Evolutionary conservation across 306 rosid species (phyloP).

Genomic region (Coriaria nepalensis): DNA sequence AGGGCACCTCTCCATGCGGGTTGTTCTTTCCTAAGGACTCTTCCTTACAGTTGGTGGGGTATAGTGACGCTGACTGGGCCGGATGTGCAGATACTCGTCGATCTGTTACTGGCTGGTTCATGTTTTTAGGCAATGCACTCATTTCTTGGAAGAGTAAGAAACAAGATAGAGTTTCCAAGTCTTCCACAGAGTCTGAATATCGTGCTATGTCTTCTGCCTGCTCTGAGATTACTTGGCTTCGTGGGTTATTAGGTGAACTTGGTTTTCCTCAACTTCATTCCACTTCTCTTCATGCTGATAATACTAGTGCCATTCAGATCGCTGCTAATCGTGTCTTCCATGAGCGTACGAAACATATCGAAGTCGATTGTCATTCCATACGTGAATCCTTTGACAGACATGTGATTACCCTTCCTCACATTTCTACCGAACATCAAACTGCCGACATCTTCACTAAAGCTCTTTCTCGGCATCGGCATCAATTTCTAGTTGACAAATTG

Average conservation of each 20-base stretch:
- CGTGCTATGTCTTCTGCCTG: neutral
- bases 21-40: too few relatives aligned
- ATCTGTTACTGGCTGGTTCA: neutral
- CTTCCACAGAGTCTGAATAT: neutral
- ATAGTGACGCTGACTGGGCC: too few relatives aligned
- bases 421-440: neutral
- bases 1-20: too few relatives aligned
- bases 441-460: neutral
- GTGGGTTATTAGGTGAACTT: neutral
- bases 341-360: neutral
- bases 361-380: neutral
- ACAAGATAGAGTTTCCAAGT: too few relatives aligned
- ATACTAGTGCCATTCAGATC: neutral
- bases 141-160: neutral
- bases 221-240: neutral
- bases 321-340: neutral
- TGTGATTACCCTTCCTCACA: conserved; percentile 1
- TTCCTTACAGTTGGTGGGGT: too few relatives aligned
- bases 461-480: neutral
- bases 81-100: neutral
- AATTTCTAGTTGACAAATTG: neutral
- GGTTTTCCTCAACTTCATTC: neutral
- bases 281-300: conserved; percentile 1
- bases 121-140: neutral
- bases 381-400: neutral